Evolutionary conservation across 495 filamentous ascomycete genomes (phyloP).

Genomic region (Aspergillus funiculosus): DNA sequence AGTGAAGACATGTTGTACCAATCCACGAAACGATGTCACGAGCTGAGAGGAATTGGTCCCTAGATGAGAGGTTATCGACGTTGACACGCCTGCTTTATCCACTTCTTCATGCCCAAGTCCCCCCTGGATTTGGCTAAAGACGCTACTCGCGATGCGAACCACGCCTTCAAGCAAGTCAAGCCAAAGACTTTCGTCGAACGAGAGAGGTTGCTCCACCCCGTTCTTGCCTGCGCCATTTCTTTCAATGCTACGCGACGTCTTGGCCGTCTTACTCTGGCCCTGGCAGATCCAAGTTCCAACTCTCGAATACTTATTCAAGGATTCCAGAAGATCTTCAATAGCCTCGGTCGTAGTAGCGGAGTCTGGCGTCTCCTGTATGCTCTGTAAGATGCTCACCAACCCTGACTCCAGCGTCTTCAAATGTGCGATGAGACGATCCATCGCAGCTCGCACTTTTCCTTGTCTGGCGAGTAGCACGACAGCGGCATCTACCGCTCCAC

Average conservation of each 20-base stretch:
- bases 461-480: constrained; percentile 87
- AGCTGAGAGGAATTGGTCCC: constrained; percentile 40
- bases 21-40: constrained; percentile 57
- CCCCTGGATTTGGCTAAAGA: constrained; percentile 38
- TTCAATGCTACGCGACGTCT: constrained; percentile 28
- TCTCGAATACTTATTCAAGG: constrained; percentile 77
- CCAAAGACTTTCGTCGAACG: constrained; percentile 79
- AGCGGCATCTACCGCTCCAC: constrained; percentile 86
- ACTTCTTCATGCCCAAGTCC: constrained; percentile 6
- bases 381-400: constrained; percentile 63
- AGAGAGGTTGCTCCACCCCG: constrained; percentile 55
- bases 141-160: constrained; percentile 68
- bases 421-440: constrained; percentile 76
- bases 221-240: constrained; percentile 36
- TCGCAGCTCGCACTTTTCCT: constrained; percentile 75
- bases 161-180: constrained; percentile 81
- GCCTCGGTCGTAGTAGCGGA: constrained; percentile 48
- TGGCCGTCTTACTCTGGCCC: constrained; percentile 67
- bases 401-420: constrained; percentile 72
- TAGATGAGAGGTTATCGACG: constrained; percentile 6
- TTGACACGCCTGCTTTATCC: neutral
- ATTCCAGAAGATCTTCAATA: constrained; percentile 58
- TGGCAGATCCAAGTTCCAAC: constrained; percentile 96
- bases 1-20: constrained; percentile 88
- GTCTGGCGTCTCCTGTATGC: constrained; percentile 49